Conservation (phyloP, 805 yeast species). For the Yamadazyma laniorum region DNA sequence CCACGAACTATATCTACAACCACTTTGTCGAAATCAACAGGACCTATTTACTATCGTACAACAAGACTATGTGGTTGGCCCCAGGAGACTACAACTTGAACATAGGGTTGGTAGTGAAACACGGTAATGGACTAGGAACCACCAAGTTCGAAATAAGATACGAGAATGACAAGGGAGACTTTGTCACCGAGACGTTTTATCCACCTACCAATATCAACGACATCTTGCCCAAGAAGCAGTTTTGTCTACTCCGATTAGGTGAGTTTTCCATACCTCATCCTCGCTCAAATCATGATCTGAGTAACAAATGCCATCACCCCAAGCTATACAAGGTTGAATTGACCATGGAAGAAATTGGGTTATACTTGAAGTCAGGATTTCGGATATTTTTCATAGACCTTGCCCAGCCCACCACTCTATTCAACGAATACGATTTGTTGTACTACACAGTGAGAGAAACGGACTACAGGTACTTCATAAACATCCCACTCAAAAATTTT, state of each 20-base stretch:
- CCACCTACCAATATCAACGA: slow-evolving; percentile 60
- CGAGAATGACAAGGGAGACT: slow-evolving; percentile 23
- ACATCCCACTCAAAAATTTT: slow-evolving; percentile 45
- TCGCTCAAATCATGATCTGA: slow-evolving; percentile 6
- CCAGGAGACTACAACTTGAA: slow-evolving; percentile 52
- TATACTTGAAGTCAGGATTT: slow-evolving; percentile 52
- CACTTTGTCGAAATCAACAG: slow-evolving; percentile 49
- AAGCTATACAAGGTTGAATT: slow-evolving; percentile 33
- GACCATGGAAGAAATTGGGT: slow-evolving; percentile 56
- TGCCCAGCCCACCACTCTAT: slow-evolving; percentile 38
- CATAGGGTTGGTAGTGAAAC: slow-evolving; percentile 51
- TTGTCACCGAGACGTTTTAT: slow-evolving; percentile 40
- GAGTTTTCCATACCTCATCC: slow-evolving; percentile 37
- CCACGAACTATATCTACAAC: slow-evolving; percentile 41
- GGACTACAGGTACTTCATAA: slow-evolving; percentile 42
- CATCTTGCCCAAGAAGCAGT: slow-evolving; percentile 50
- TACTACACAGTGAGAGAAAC: slow-evolving; percentile 41
- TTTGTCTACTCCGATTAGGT: slow-evolving; percentile 52
- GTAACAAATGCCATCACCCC: slow-evolving; percentile 8
- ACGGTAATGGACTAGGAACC: slow-evolving; percentile 57
- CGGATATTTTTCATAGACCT: slow-evolving; percentile 45
- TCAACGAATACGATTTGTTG: slow-evolving; percentile 44
- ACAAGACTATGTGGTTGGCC: slow-evolving; percentile 44
- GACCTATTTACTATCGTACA: slow-evolving; percentile 48
- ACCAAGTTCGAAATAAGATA: slow-evolving; percentile 49